phyloP scores from a whole-genome alignment of 139 green algal genomes.

The Closterium sp. region DNA sequence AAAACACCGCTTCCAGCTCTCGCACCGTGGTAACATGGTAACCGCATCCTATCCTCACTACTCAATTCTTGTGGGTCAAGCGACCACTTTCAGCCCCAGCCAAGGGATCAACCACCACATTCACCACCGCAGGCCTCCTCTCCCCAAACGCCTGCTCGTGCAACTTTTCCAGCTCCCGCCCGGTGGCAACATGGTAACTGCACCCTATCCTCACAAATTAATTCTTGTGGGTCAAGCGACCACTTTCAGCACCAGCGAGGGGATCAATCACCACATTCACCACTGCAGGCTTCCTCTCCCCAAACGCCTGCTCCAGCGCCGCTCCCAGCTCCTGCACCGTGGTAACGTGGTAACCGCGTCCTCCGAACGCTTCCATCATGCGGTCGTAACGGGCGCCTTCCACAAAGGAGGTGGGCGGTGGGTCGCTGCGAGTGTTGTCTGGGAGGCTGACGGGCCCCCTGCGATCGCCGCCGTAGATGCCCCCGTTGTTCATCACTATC shows the following conservation, averaged over 20 bases:
- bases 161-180: conserved; percentile 53
- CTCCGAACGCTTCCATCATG: conserved; percentile 73
- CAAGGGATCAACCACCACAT: conserved; percentile 69
- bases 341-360: conserved; percentile 51
- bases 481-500: conserved; percentile 78
- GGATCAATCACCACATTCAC: conserved; percentile 73
- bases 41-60: neutral
- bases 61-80: conserved; percentile 70
- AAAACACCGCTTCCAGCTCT: conserved; percentile 59
- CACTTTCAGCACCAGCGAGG: conserved; percentile 68
- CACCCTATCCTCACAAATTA: neutral
- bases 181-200: conserved; percentile 30
- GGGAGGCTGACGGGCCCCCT: conserved; percentile 38
- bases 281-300: conserved; percentile 49
- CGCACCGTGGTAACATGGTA: conserved; percentile 17
- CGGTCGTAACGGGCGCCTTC: conserved; percentile 56
- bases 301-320: conserved; percentile 55
- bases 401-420: conserved; percentile 73
- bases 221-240: conserved; percentile 73
- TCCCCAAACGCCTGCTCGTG: conserved; percentile 51
- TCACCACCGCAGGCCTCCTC: conserved; percentile 59
- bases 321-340: conserved; percentile 54
- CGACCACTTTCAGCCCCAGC: conserved; percentile 71
- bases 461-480: conserved; percentile 79
- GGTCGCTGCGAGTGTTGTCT: conserved; percentile 59